Evolutionary conservation across 2,329 filamentous ascomycete species (phyloP), one percentile per base, ranked within the genome.

Genomic region (Aspergillus neotritici): DNA sequence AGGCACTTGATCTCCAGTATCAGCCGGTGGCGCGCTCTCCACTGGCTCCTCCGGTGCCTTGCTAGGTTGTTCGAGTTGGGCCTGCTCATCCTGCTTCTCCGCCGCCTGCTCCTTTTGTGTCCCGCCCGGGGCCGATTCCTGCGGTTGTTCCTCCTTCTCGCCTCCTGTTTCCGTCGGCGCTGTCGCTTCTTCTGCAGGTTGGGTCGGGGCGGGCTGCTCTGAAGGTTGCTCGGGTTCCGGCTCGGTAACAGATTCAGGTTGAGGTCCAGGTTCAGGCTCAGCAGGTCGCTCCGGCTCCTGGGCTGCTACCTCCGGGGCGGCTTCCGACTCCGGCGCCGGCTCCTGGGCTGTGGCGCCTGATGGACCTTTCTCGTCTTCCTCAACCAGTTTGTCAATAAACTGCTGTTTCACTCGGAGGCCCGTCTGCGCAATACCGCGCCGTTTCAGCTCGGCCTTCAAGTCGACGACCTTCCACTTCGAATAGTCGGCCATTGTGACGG

Each of bases 391-490:
- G 47, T 83, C 77, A 43, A 90, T 74, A 36, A 89, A 66, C 21
- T 73, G 63, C 39, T 72, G 77, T 47, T 84, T 85, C 16, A 81
- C 75, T 62, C 89, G 86, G 40, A 88, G 74, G 7, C 86, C 86
- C 16, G 78, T 78, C 48, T 81, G 77, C 5, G 80, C 71, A 31
- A 90, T 76, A n/a, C 82, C 81, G 50, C 85, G 79, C 46, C 73
- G 74, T 67, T 86, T 88, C 33, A 90, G 75, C 70, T 89, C 84
- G 15, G 79, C 79, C 65, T 83, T 85, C 46, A 91, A 76, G 57
- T 89, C 84, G 29, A 82, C 73, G 50, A 91, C 86, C 68, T 86
- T 90, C 58, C 83, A 75, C 65, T 73, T 75, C 43, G 62, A 71
- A 61, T 74, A 79, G 52, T 78, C 74, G 47, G 69, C 66, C 75